Conservation (phyloP, 2,329 filamentous ascomycete species). For the Fusarium stilboides region DNA sequence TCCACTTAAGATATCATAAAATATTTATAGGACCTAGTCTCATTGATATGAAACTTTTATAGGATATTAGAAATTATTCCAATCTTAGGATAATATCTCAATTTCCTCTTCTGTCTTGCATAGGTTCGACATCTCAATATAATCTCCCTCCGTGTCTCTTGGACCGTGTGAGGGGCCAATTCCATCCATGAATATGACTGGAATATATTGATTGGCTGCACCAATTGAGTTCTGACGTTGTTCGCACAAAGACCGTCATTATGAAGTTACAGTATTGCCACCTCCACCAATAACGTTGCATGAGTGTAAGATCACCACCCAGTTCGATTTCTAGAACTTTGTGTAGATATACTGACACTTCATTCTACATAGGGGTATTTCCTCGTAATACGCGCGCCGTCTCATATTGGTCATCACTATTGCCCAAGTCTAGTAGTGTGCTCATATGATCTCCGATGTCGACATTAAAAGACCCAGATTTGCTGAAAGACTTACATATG, state of each 20-base stretch:
- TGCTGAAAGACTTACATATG: background rate
- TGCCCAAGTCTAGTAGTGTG: background rate
- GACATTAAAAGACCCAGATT: background rate
- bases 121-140: too few species aligned
- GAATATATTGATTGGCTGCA: background rate
- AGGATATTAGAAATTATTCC: too few species aligned
- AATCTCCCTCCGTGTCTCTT: too few species aligned
- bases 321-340: background rate
- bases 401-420: background rate
- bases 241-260: conserved; percentile 11
- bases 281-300: conserved; percentile 1
- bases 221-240: background rate
- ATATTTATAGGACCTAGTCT: too few species aligned
- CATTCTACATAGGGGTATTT: background rate
- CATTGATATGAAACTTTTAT: too few species aligned
- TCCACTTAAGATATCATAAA: too few species aligned
- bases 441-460: background rate
- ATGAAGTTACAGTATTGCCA: conserved; percentile 16
- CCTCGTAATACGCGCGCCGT: background rate
- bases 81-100: too few species aligned
- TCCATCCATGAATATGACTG: too few species aligned
- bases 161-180: too few species aligned
- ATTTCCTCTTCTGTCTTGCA: too few species aligned
- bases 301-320: background rate
- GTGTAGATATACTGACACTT: background rate